phyloP scores from a whole-genome alignment of 495 filamentous ascomycete species.

The Beverwykella pulmonaria region DNA sequence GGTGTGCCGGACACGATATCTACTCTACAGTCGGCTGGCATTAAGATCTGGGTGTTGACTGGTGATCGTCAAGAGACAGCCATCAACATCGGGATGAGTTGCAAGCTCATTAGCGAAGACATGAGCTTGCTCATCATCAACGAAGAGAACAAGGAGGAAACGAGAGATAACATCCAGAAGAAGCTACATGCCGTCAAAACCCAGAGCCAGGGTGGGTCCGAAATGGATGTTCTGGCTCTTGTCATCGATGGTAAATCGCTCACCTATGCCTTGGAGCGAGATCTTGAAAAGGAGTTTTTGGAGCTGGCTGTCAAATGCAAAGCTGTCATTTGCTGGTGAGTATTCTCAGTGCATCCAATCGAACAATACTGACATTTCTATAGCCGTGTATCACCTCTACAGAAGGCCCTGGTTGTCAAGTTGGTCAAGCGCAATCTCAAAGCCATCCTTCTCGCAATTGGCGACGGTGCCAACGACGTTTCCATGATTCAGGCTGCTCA shows the following conservation, averaged over 20 bases:
- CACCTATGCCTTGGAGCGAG: constrained; percentile 90
- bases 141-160: constrained; percentile 75
- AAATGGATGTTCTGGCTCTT: constrained; percentile 87
- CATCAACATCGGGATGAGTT: constrained; percentile 99
- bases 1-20: constrained; percentile 99
- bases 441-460: constrained; percentile 90
- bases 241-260: constrained; percentile 96
- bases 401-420: constrained; percentile 98
- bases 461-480: constrained; percentile 97
- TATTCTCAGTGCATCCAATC: constrained; percentile 5
- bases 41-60: constrained; percentile 98
- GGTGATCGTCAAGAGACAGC: constrained; percentile 98
- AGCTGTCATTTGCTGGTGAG: constrained; percentile 92
- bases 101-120: constrained; percentile 96
- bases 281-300: constrained; percentile 89
- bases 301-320: constrained; percentile 96
- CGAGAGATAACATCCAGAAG: constrained; percentile 83
- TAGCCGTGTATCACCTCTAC: constrained; percentile 94
- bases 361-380: constrained; percentile 29
- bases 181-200: constrained; percentile 84
- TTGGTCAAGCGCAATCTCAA: constrained; percentile 95
- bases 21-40: constrained; percentile 92
- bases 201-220: constrained; percentile 70
- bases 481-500: constrained; percentile 99
- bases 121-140: constrained; percentile 98